phyloP scores from a whole-genome alignment of 441 rosid genomes.

The Corymbia calophylla region DNA sequence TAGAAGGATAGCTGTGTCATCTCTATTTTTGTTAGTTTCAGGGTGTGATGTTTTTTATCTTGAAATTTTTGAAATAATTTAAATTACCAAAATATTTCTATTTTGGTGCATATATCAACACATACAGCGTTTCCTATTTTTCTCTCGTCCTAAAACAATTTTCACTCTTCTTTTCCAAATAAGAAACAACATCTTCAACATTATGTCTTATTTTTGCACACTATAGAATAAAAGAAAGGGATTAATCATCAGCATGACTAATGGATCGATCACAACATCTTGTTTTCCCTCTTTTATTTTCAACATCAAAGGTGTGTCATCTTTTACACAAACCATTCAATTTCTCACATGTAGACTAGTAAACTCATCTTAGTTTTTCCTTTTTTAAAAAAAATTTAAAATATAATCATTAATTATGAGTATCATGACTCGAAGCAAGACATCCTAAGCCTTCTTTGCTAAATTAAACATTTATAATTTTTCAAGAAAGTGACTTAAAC shows the following conservation, averaged over 20 bases:
- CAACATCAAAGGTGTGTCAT: rapidly evolving
- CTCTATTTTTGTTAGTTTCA: too few relatives aligned
- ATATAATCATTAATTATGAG: rapidly evolving
- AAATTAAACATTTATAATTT: rapidly evolving
- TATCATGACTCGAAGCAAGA: rapidly evolving
- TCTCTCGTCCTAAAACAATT: rapidly evolving
- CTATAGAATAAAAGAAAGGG: too few relatives aligned
- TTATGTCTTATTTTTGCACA: too few relatives aligned
- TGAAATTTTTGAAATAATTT: rapidly evolving
- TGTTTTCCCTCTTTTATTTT: rapidly evolving
- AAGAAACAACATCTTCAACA: rapidly evolving
- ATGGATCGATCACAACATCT: too few relatives aligned
- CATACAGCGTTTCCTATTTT: rapidly evolving
- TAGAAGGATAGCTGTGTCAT: too few relatives aligned
- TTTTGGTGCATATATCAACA: rapidly evolving
- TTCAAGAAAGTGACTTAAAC: rapidly evolving
- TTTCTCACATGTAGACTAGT: not conserved
- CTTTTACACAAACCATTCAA: rapidly evolving
- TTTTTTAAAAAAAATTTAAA: rapidly evolving
- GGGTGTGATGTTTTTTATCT: too few relatives aligned
- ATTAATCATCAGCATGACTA: too few relatives aligned
- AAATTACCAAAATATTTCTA: too few relatives aligned
- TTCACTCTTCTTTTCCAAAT: too few relatives aligned
- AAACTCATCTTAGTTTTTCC: rapidly evolving
- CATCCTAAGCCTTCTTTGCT: not conserved